Percentiles rank a stretch among this genome's conserved stretches.
These are phyloP conservation scores for Pichia sp. DNA, from an alignment of 1,139 yeast species.

Conservation along the genomic window DNA sequence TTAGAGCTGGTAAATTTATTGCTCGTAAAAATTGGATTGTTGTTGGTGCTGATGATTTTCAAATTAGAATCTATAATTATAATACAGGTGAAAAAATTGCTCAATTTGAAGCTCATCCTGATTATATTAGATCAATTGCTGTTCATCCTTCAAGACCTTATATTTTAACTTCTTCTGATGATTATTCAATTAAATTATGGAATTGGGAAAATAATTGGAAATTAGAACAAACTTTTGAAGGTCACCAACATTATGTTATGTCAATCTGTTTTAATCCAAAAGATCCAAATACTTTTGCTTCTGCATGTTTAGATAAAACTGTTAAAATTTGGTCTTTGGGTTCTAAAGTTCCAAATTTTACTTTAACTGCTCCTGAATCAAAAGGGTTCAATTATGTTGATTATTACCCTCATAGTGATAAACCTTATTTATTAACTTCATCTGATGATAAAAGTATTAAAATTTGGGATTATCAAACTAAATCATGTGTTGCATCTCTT, in stretches of 20 bases:
- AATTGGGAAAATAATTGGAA: slow-evolving; percentile 96
- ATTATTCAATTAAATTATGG: slow-evolving; percentile 88
- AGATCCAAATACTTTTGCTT: slow-evolving; percentile 95
- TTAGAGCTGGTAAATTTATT: slow-evolving; percentile 90
- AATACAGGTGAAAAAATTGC: slow-evolving; percentile 91
- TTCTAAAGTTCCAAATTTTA: slow-evolving; percentile 82
- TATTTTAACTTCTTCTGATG: slow-evolving; percentile 86
- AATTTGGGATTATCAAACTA: slow-evolving; percentile 97
- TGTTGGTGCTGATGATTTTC: slow-evolving; percentile 94
- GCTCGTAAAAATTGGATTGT: slow-evolving; percentile 97
- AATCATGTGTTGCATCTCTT: slow-evolving; percentile 88
- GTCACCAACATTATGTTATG: slow-evolving; percentile 96
- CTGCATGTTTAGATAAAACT: slow-evolving; percentile 93
- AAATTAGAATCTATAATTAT: slow-evolving; percentile 85
- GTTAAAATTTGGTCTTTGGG: slow-evolving; percentile 97
- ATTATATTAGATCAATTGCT: slow-evolving; percentile 86
- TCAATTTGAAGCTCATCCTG: slow-evolving; percentile 98
- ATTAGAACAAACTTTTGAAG: slow-evolving; percentile 84
- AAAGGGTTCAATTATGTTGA: slow-evolving; percentile 95
- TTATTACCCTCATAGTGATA: slow-evolving; percentile 94
- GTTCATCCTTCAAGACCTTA: slow-evolving; percentile 93
- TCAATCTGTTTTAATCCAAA: slow-evolving; percentile 92
- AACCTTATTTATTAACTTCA: slow-evolving; percentile 88
- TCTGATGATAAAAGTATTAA: slow-evolving; percentile 90
- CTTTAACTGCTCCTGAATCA: slow-evolving; percentile 83